Evolutionary conservation across 2,329 filamentous ascomycete genomes (phyloP), one percentile per base, ranked within the genome.

Genomic region (Calonectria hawksworthii): DNA sequence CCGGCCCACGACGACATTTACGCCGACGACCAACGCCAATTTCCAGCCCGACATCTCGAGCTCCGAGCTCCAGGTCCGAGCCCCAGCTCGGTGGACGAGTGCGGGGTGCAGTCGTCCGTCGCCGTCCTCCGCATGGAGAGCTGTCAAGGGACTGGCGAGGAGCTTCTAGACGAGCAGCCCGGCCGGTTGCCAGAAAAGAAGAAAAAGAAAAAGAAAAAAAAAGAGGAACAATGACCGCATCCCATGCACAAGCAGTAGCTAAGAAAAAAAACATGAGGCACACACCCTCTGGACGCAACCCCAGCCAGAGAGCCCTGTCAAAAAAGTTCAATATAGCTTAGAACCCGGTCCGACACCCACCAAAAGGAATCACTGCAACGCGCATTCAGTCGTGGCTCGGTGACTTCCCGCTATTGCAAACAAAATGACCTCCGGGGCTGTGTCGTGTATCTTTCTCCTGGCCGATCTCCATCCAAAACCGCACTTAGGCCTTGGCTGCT

Each of bases 91-190:
- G 66, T 56, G 76, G 65, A 65, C 64, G 73, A 75, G 70, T 80
- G 79, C 78, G 79, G 79, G 79, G 79, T 80, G 78, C 72, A 72
- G 59, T 70, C 23, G 54, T 73, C 70, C 44, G 70, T 63, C 64
- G 52, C 70, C 64, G 56, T 74, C 70, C 34, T 30, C 38, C 26
- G 41, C 36, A 30, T 64, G 36, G 23, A 28, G 14, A 64, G 61
- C 61, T 64, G 34, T 74, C 67, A 21, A n/a, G 18, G 32, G 68
- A 51, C 51, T 16, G 30, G 34, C 30, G 34, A 54, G 14, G 71
- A 59, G 30, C 38, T 74, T 59, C 54, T 56, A 73, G 67, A 74
- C 72, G 56, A 77, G 76, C 74, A 68, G 9, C 59, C 75, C 70
- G 68, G 30, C 74, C 74, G 78, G 70, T 78, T 64, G 71, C 76